A percentile compares a stretch with the other conserved stretches of the same genome.
Evolutionary conservation across 495 filamentous ascomycete genomes (phyloP).

Genomic region (Evansstolkia leycettana): DNA sequence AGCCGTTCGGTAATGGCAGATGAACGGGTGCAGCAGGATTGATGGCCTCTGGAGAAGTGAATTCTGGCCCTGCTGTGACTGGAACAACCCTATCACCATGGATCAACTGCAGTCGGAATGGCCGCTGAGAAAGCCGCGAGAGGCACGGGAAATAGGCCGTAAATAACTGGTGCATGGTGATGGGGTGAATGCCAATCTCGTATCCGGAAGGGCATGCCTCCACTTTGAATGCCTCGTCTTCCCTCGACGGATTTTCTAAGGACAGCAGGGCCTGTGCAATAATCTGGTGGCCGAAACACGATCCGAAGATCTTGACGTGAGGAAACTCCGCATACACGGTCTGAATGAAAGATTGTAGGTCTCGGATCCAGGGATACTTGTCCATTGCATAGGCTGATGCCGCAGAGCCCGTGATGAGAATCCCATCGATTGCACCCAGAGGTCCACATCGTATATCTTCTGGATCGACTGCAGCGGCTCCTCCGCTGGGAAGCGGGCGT

Average conservation of each 20-base stretch:
- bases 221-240: slow-evolving; percentile 10
- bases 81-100: slow-evolving; percentile 23
- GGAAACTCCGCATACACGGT: slow-evolving; percentile 26
- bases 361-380: slow-evolving; percentile 21
- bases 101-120: slow-evolving; percentile 17
- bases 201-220: slow-evolving; percentile 14
- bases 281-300: slow-evolving; percentile 38
- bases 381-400: slow-evolving; percentile 19
- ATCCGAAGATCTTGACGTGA: slow-evolving; percentile 32
- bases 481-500: background rate
- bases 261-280: slow-evolving; percentile 29
- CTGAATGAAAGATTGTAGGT: slow-evolving; percentile 17
- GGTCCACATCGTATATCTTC: background rate
- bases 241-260: background rate
- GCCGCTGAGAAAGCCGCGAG: background rate
- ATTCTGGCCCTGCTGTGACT: background rate
- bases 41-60: background rate
- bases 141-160: slow-evolving; percentile 14
- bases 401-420: slow-evolving; percentile 30
- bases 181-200: slow-evolving; percentile 27
- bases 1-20: slow-evolving; percentile 3
- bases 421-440: slow-evolving; percentile 18
- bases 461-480: background rate
- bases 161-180: slow-evolving; percentile 20
- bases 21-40: too few species aligned